Evolutionary conservation across 73 alveolate species (phyloP).

Genomic region (Paramecium caudatum): DNA sequence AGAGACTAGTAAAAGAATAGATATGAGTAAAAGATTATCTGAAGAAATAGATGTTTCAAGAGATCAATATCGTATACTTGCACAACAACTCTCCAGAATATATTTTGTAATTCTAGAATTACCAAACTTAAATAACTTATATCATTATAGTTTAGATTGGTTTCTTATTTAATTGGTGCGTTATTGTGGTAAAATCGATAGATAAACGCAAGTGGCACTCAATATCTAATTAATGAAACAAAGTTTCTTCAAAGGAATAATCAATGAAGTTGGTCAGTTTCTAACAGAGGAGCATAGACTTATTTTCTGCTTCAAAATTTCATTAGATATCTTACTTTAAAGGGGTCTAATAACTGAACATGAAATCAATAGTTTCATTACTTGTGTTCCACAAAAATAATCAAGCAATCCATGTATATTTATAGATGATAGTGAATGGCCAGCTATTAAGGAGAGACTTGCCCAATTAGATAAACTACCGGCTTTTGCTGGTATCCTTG

Average conservation of each 20-base stretch:
- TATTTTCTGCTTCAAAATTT: constrained; percentile 90
- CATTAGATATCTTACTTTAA: constrained; percentile 87
- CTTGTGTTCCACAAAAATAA: neutral
- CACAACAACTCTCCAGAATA: constrained; percentile 85
- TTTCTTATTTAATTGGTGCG: constrained; percentile 79
- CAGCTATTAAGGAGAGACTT: neutral
- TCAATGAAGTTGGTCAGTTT: constrained; percentile 91
- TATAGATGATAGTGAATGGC: constrained; percentile 52
- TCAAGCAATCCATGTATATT: constrained; percentile 15
- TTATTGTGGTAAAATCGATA: constrained; percentile 72
- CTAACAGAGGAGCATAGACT: constrained; percentile 98
- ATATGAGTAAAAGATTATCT: constrained; percentile 75
- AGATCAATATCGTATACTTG: constrained; percentile 85
- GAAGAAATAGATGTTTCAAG: constrained; percentile 80
- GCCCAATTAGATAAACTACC: neutral
- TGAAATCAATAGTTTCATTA: neutral
- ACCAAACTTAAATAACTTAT: constrained; percentile 88
- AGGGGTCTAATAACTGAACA: constrained; percentile 72
- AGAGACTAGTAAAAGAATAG: constrained; percentile 81
- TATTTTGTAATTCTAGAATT: constrained; percentile 88
- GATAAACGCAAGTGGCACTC: constrained; percentile 71
- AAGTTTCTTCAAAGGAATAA: constrained; percentile 80
- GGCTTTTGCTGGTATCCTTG: neutral
- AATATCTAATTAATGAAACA: constrained; percentile 82
- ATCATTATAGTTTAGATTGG: constrained; percentile 90